These are phyloP conservation scores for Ophidiomyces ophidiicola DNA, from an alignment of 2,329 filamentous ascomycete genomes.

Conservation along the genomic window DNA sequence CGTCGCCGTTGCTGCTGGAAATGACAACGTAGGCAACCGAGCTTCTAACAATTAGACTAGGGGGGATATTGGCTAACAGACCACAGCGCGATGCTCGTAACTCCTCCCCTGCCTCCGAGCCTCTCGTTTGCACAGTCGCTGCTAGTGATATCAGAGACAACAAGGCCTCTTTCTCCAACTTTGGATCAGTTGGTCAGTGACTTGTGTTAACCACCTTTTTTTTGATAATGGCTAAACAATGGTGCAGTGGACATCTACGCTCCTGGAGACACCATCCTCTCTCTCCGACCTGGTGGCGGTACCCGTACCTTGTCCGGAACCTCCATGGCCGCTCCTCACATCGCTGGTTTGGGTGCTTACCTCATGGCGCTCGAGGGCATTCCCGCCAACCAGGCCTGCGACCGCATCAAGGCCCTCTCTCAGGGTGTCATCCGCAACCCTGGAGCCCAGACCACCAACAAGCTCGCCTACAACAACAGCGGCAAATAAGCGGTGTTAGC, in stretches of 20 bases:
- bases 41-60: slow-evolving; percentile 8
- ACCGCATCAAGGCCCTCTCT: slow-evolving; percentile 44
- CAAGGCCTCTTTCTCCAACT: slow-evolving; percentile 33
- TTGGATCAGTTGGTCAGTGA: slow-evolving; percentile 25
- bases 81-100: background rate
- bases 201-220: background rate
- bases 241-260: slow-evolving; percentile 43
- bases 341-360: slow-evolving; percentile 45
- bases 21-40: slow-evolving; percentile 25
- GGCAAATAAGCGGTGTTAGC: slow-evolving; percentile 4
- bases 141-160: slow-evolving; percentile 26
- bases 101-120: slow-evolving; percentile 28
- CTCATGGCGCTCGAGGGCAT: slow-evolving; percentile 41
- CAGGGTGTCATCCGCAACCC: slow-evolving; percentile 19
- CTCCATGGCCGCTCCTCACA: slow-evolving; percentile 32
- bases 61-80: background rate
- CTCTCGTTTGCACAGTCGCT: slow-evolving; percentile 31
- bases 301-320: slow-evolving; percentile 35
- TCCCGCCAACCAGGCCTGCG: slow-evolving; percentile 32
- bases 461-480: slow-evolving; percentile 23
- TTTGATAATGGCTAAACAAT: background rate
- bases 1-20: slow-evolving; percentile 33
- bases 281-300: slow-evolving; percentile 38
- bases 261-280: slow-evolving; percentile 42
- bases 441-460: slow-evolving; percentile 20